Conservation (phyloP, 2,329 filamentous ascomycete species). For the Aphanoascus verrucosus region DNA sequence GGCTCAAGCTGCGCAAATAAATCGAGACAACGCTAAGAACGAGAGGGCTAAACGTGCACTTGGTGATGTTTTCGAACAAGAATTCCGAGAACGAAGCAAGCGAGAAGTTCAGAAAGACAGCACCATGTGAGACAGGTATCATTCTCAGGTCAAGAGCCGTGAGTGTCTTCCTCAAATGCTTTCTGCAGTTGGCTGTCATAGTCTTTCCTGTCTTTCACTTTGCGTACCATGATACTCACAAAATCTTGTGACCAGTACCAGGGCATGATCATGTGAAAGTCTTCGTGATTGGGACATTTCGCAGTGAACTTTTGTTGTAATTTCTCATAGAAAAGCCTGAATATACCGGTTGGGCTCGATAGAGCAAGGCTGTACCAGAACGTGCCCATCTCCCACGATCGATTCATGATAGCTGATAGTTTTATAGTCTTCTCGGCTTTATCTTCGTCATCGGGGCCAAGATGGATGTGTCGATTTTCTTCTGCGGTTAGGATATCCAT, state of each 20-base stretch:
- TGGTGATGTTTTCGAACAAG: too few relatives aligned
- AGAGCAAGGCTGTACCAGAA: conserved; percentile 19
- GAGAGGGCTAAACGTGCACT: too few relatives aligned
- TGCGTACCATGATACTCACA: neutral
- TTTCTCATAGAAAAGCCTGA: conserved; percentile 14
- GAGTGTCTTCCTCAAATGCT: conserved; percentile 1
- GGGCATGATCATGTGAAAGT: neutral
- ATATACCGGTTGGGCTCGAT: conserved; percentile 17
- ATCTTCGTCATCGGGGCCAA: too few relatives aligned
- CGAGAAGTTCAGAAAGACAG: too few relatives aligned
- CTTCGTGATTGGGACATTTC: neutral
- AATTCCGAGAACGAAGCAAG: too few relatives aligned
- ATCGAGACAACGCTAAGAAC: too few relatives aligned
- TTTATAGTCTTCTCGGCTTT: neutral
- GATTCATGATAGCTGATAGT: conserved; percentile 13
- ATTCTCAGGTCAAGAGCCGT: too few relatives aligned
- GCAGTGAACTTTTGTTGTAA: neutral
- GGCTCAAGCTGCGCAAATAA: neutral
- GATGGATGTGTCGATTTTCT: conserved; percentile 5
- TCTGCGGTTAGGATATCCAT: conserved; percentile 17
- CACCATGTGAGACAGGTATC: too few relatives aligned
- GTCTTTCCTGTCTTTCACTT: neutral
- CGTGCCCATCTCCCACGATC: conserved; percentile 15
- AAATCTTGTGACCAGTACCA: conserved; percentile 4
- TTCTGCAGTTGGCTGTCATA: conserved; percentile 2